Conservation (phyloP, 2,329 filamentous ascomycete genomes). For the Ophiosphaerella narmari region DNA sequence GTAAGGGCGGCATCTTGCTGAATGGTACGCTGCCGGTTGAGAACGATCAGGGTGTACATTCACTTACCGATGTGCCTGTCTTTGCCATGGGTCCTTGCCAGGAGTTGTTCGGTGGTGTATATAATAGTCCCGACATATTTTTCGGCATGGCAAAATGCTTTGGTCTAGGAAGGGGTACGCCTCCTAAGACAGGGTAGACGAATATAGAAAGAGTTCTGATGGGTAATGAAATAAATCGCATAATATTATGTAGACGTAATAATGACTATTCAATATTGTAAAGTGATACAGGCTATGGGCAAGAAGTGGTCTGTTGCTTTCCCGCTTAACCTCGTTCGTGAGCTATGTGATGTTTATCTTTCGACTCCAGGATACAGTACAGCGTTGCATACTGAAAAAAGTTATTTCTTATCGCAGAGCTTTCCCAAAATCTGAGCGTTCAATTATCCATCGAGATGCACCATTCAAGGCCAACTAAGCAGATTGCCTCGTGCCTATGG, state of each 20-base stretch:
- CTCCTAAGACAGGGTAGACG: slow-evolving; percentile 2
- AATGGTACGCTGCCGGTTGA: slow-evolving; percentile 73
- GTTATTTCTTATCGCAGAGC: no score
- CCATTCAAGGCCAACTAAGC: slow-evolving; percentile 29
- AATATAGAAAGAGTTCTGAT: not conserved
- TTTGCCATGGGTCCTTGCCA: slow-evolving; percentile 81
- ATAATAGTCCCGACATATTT: slow-evolving; percentile 73
- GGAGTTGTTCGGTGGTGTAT: slow-evolving; percentile 72
- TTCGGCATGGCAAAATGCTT: slow-evolving; percentile 74
- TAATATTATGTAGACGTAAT: slow-evolving; percentile 3
- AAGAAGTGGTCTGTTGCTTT: no score
- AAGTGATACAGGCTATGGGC: no score
- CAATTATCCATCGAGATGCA: no score
- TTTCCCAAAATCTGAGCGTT: no score
- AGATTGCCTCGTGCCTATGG: slow-evolving; percentile 39
- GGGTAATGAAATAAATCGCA: slow-evolving; percentile 1
- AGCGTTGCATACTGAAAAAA: no score
- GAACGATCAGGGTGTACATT: slow-evolving; percentile 61
- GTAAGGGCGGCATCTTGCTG: slow-evolving; percentile 68
- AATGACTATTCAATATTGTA: slow-evolving; percentile 13
- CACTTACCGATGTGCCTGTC: slow-evolving; percentile 55
- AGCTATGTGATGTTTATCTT: no score
- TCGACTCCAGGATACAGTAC: no score
- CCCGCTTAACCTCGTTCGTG: no score
- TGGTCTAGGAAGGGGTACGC: slow-evolving; percentile 49